Percentiles rank a stretch among this genome's conserved stretches.
phyloP scores from a whole-genome alignment of 352 stramenopile genomes.

The Thalassiosira ordinaria region DNA sequence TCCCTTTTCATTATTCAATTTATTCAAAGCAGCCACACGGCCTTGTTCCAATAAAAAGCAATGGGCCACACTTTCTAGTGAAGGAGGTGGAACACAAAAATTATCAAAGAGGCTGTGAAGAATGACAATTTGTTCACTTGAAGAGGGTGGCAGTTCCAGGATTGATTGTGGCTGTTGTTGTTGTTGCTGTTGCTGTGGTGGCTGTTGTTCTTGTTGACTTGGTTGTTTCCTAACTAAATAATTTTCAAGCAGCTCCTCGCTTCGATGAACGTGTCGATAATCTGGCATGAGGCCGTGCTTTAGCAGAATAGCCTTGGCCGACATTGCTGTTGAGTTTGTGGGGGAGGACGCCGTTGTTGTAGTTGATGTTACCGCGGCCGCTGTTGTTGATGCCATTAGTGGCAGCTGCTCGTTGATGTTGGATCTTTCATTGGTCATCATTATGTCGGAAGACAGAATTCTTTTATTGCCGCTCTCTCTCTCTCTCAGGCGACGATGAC shows the following conservation, averaged over 20 bases:
- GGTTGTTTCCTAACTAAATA: neutral
- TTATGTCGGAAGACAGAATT: too few relatives aligned
- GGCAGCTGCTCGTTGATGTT: too few relatives aligned
- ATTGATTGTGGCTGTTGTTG: neutral
- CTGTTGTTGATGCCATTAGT: neutral
- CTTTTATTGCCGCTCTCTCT: too few relatives aligned
- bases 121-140: slow-evolving; percentile 33
- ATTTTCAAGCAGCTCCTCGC: slow-evolving; percentile 11
- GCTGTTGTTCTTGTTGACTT: neutral
- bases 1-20: neutral
- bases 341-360: neutral
- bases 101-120: slow-evolving; percentile 68
- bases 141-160: neutral
- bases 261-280: slow-evolving; percentile 2
- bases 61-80: slow-evolving; percentile 40
- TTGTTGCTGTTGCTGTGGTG: neutral
- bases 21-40: slow-evolving; percentile 9
- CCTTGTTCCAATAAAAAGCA: slow-evolving; percentile 51
- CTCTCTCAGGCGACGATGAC: too few relatives aligned
- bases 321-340: slow-evolving; percentile 8
- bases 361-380: neutral
- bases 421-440: too few relatives aligned
- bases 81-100: slow-evolving; percentile 65
- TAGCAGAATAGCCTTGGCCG: neutral
- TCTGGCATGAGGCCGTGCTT: slow-evolving; percentile 17